Percentiles rank a stretch among this genome's conserved stretches.
These are phyloP conservation scores for Ananas comosus DNA, from an alignment of 176 grass and related monocot species.

Conservation along the genomic window DNA sequence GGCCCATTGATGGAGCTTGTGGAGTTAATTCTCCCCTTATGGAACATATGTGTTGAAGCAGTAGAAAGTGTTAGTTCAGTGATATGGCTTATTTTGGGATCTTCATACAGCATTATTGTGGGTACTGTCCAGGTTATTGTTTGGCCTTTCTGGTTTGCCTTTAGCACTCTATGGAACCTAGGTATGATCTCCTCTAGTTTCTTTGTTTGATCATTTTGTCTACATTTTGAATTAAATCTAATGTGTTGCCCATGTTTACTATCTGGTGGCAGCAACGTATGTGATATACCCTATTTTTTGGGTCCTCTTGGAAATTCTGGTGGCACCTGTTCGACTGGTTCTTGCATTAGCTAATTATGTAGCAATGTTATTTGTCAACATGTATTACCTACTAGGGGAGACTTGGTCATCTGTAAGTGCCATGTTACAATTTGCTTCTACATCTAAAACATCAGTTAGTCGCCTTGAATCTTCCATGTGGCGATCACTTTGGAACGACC, in stretches of 20 bases:
- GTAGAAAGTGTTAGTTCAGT: conserved; percentile 43
- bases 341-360: conserved; percentile 48
- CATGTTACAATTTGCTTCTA: conserved; percentile 65
- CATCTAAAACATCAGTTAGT: conserved; percentile 31
- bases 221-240: conserved; percentile 18
- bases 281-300: conserved; percentile 64
- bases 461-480: conserved; percentile 46
- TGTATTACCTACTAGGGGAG: conserved; percentile 34
- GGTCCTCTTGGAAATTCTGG: conserved; percentile 64
- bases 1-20: conserved; percentile 74
- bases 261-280: conserved; percentile 47
- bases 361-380: conserved; percentile 39
- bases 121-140: conserved; percentile 48
- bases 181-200: conserved; percentile 40
- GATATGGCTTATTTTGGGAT: conserved; percentile 39
- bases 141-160: conserved; percentile 76
- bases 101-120: conserved; percentile 49
- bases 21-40: conserved; percentile 63
- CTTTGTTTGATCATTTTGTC: not conserved
- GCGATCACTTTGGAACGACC: conserved; percentile 86
- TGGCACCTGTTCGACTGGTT: conserved; percentile 47
- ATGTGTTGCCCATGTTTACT: not conserved
- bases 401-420: conserved; percentile 55
- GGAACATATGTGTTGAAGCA: conserved; percentile 60
- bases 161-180: conserved; percentile 43